These are phyloP conservation scores for Heterobasidion occidentale DNA, from an alignment of 1,284 basidiomycete genomes.

Conservation along the genomic window DNA sequence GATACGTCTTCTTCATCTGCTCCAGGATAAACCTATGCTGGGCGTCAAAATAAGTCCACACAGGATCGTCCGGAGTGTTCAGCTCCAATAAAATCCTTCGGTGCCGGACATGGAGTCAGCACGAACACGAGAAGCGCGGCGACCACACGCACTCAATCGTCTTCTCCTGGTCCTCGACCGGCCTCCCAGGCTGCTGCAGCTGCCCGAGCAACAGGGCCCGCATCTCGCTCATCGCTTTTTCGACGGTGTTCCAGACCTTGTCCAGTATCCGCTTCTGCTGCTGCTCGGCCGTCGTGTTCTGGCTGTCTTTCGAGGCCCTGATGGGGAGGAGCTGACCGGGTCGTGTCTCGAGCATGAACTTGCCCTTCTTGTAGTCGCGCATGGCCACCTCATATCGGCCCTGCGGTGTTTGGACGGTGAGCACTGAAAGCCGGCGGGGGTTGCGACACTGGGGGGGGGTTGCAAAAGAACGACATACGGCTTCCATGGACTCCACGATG, in stretches of 20 bases:
- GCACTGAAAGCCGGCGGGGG: background rate
- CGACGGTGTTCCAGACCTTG: constrained; percentile 94
- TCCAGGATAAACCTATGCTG: constrained; percentile 85
- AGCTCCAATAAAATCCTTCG: constrained; percentile 78
- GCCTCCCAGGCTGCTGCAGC: constrained; percentile 71
- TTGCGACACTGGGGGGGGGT: background rate
- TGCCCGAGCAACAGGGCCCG: constrained; percentile 68
- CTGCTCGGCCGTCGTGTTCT: constrained; percentile 47
- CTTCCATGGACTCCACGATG: constrained; percentile 86
- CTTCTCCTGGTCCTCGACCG: constrained; percentile 93
- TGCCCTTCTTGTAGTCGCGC: constrained; percentile 96
- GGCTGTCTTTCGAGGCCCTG: constrained; percentile 46
- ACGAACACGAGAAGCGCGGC: constrained; percentile 1
- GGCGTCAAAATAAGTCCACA: constrained; percentile 92
- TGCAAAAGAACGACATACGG: constrained; percentile 39
- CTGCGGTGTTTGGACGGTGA: constrained; percentile 28
- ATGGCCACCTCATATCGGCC: constrained; percentile 91
- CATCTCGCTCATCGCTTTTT: constrained; percentile 94
- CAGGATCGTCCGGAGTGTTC: constrained; percentile 77
- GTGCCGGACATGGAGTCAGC: constrained; percentile 2
- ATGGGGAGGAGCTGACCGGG: constrained; percentile 77
- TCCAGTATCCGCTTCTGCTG: constrained; percentile 91
- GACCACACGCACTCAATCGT: constrained; percentile 77
- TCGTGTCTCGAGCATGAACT: constrained; percentile 81
- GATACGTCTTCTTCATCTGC: constrained; percentile 68